Conservation (phyloP, 1,139 yeast species). For the Diutina pseudorugosa region DNA sequence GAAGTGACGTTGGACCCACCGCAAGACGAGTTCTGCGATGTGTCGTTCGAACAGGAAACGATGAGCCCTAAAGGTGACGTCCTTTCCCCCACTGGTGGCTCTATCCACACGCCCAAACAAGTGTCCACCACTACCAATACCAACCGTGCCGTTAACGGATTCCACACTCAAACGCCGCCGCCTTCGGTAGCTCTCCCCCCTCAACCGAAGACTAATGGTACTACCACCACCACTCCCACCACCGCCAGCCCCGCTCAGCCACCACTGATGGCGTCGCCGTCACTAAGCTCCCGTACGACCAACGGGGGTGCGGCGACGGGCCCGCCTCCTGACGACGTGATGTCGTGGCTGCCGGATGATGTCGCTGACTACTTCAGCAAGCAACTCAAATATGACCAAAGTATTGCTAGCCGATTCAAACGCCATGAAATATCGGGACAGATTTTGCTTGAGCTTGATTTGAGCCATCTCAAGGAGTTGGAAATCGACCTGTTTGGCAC, state of each 20-base stretch:
- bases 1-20: background rate
- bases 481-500: slow-evolving; percentile 93
- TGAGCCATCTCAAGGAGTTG: slow-evolving; percentile 77
- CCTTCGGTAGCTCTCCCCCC: background rate
- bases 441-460: slow-evolving; percentile 73
- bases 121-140: background rate
- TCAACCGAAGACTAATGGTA: background rate
- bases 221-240: background rate
- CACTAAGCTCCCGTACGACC: background rate
- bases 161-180: background rate
- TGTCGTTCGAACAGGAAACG: background rate
- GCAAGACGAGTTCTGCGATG: background rate
- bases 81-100: background rate
- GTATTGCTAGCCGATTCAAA: slow-evolving; percentile 65
- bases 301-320: background rate
- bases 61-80: background rate
- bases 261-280: background rate
- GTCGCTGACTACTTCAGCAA: slow-evolving; percentile 65
- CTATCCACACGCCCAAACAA: background rate
- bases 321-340: background rate
- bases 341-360: slow-evolving; percentile 79
- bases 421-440: slow-evolving; percentile 84
- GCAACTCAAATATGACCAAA: slow-evolving; percentile 59
- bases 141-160: background rate
- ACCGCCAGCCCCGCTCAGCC: background rate